Evolutionary conservation across 2,329 filamentous ascomycete species (phyloP).

Genomic region (Phyllosticta citriasiana): DNA sequence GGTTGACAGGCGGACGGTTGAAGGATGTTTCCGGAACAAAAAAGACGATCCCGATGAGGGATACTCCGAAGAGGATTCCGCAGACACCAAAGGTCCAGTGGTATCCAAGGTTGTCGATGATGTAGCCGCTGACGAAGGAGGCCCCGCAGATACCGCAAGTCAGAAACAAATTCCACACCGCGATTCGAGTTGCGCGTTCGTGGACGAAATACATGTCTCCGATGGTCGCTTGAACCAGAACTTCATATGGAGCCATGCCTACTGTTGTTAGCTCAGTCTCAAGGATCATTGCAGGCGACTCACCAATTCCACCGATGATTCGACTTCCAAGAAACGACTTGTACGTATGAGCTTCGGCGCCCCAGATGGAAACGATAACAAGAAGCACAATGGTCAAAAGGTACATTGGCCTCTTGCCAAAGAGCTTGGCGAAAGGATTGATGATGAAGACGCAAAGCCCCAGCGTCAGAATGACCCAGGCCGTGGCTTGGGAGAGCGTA

Average conservation of each 20-base stretch:
- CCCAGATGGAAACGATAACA: constrained; percentile 41
- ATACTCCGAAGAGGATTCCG: constrained; percentile 29
- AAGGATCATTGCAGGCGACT: neutral
- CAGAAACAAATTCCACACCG: constrained; percentile 32
- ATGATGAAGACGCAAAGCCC: constrained; percentile 41
- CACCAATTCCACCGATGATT: constrained; percentile 35
- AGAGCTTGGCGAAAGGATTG: constrained; percentile 43
- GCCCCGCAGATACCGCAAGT: constrained; percentile 31
- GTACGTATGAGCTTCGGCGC: constrained; percentile 34
- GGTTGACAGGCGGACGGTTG: constrained; percentile 11
- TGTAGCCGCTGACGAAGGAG: constrained; percentile 30
- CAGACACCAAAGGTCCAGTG: constrained; percentile 32
- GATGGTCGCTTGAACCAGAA: constrained; percentile 43
- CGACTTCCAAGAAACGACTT: constrained; percentile 37
- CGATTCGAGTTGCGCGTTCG: constrained; percentile 30
- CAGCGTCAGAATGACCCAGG: constrained; percentile 40
- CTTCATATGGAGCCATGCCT: constrained; percentile 42
- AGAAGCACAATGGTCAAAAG: constrained; percentile 38
- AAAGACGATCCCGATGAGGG: constrained; percentile 20
- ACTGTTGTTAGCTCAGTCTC: neutral
- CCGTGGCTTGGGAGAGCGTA: constrained; percentile 36
- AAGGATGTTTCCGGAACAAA: constrained; percentile 23
- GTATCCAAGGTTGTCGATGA: constrained; percentile 31
- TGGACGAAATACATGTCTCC: constrained; percentile 38
- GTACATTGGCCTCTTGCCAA: constrained; percentile 43